These are phyloP conservation scores for Geotrichum macrosporum DNA, from an alignment of 1,139 yeast genomes.

Conservation along the genomic window DNA sequence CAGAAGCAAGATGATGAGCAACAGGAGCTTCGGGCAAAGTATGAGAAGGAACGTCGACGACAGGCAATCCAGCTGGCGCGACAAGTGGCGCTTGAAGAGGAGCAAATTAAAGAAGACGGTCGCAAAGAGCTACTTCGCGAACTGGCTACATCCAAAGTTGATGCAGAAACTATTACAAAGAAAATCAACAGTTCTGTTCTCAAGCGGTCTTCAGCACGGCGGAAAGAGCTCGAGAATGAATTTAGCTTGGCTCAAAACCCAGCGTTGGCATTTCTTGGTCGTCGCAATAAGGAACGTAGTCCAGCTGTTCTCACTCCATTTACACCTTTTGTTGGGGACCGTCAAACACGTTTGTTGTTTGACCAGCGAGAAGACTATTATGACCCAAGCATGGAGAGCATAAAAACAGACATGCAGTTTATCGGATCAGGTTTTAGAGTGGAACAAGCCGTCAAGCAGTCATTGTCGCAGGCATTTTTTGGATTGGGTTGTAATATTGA, in stretches of 20 bases:
- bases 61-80: conserved; percentile 36
- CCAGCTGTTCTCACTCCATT: conserved; percentile 54
- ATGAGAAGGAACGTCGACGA: conserved; percentile 58
- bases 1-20: conserved; percentile 62
- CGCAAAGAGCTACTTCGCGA: conserved; percentile 67
- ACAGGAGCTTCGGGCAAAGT: conserved; percentile 62
- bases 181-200: conserved; percentile 57
- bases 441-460: conserved; percentile 64
- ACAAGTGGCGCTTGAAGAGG: conserved; percentile 38
- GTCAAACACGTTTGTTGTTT: conserved; percentile 51
- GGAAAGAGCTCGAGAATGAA: conserved; percentile 62
- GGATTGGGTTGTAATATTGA: conserved; percentile 81
- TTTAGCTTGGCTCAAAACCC: conserved; percentile 37
- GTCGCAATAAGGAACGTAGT: conserved; percentile 18
- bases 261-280: conserved; percentile 27
- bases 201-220: conserved; percentile 61
- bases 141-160: conserved; percentile 47
- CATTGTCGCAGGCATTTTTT: conserved; percentile 81
- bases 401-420: conserved; percentile 62
- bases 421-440: conserved; percentile 84
- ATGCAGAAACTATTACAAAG: conserved; percentile 50
- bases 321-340: conserved; percentile 92
- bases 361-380: conserved; percentile 48
- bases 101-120: conserved; percentile 46
- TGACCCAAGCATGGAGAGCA: conserved; percentile 57